Base-by-base conservation (phyloP, 2,329 filamentous ascomycete genomes). In the Aspergillus proliferans region DNA sequence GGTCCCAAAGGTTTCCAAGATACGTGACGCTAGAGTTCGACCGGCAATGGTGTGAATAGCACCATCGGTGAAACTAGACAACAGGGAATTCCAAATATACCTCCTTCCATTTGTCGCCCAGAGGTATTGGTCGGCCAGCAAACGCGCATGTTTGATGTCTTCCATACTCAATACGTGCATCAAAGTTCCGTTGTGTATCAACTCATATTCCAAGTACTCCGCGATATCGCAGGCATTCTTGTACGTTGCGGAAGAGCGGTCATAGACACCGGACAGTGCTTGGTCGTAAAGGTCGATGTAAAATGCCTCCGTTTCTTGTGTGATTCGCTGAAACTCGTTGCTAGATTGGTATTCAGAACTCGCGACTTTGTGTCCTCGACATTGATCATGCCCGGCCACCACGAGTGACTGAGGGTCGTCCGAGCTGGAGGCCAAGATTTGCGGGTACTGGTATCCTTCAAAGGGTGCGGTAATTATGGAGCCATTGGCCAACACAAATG, bases 361-460 rank as follows among this genome's bases (percentile, higher is more conserved):
- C 6, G 71, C 66, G 18, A 55, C 50, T 19, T 67, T 57, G 43
- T 74, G 70, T 41, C 58, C 56, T 0, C 66, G 64, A 51, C 77
- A 80, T 46, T 71, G 67, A 24, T 65, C 57, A n/a, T 73, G 66
- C 2, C 79, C 81, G 19, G 70, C 67, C 5, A 83, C 48, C 47
- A 70, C 75, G 38, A 80, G 66, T n/a, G 71, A 78, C 33, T 71
- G 68, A 2, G 78, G 74, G 54, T 83, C 80, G 1, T 67, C 57
- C 1, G 56, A 55, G 8, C 71, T 66, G 1, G 71, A 56, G 0
- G 73, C 71, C 18, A 74, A 60, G 19, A 84, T 72, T 26, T 67
- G 68, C 6, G 78, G 69, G 59, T 83, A 83, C 56, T 83, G 80
- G 56, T 83, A 83, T 34, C 80, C 80, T 43, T 69, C 62, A 33